Evolutionary conservation across 495 filamentous ascomycete genomes (phyloP).

Genomic region (Massariosphaeria phaeospora): DNA sequence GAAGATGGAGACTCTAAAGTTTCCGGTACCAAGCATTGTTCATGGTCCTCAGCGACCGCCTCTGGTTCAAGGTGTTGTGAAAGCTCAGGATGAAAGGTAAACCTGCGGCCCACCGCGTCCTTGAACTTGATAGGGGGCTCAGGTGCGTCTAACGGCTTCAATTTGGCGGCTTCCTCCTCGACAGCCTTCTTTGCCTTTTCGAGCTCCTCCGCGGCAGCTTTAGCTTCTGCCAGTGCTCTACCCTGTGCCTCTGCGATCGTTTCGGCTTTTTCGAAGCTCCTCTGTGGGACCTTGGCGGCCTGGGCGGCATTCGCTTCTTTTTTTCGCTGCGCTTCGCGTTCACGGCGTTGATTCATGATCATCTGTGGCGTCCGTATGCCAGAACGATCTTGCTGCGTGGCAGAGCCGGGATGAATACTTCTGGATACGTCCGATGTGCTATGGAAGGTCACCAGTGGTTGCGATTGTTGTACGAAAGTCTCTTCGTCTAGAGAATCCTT

Average conservation of each 20-base stretch:
- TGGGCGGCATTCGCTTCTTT: slow-evolving; percentile 28
- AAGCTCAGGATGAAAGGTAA: no score
- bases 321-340: slow-evolving; percentile 32
- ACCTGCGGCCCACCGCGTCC: slow-evolving; percentile 79
- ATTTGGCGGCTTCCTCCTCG: slow-evolving; percentile 49
- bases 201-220: slow-evolving; percentile 45
- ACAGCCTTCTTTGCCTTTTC: slow-evolving; percentile 48
- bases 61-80: no score
- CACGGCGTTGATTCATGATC: slow-evolving; percentile 39
- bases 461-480: no score
- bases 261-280: slow-evolving; percentile 40
- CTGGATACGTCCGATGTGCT: no score
- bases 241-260: slow-evolving; percentile 36
- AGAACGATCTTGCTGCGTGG: slow-evolving; percentile 31
- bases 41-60: no score
- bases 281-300: no score
- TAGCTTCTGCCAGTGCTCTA: slow-evolving; percentile 35
- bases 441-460: no score
- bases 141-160: slow-evolving; percentile 41
- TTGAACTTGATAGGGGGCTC: slow-evolving; percentile 70
- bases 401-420: slow-evolving; percentile 41
- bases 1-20: no score
- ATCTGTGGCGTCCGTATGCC: slow-evolving; percentile 39
- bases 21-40: no score
- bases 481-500: no score